Evolutionary conservation across 495 filamentous ascomycete species (phyloP).

Genomic region (Filosporella fistucella): DNA sequence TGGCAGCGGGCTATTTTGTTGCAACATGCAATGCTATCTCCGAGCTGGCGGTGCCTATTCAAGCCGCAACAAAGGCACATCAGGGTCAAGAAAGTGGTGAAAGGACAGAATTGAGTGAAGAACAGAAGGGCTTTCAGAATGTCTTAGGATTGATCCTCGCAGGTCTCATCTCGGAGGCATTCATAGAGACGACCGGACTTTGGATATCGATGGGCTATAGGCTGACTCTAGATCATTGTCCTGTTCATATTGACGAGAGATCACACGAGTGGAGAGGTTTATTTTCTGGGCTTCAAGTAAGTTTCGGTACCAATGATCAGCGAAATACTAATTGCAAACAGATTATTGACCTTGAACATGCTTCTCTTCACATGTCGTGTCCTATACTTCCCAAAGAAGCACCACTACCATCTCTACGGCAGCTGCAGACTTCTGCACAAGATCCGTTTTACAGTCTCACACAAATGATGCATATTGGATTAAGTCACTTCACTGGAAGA

Average conservation of each 20-base stretch:
- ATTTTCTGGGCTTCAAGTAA: conserved; percentile 36
- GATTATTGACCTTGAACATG: conserved; percentile 41
- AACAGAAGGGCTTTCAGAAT: conserved; percentile 28
- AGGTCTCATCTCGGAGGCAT: conserved; percentile 35
- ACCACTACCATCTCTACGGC: conserved; percentile 19
- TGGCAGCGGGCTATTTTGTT: conserved; percentile 30
- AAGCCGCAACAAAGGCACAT: background rate
- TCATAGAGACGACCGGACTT: conserved; percentile 30
- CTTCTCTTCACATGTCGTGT: conserved; percentile 38
- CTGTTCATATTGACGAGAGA: conserved; percentile 19
- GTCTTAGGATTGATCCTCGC: conserved; percentile 39
- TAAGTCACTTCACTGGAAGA: conserved; percentile 36
- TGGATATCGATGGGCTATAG: conserved; percentile 40
- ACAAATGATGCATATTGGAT: conserved; percentile 37
- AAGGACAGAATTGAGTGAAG: conserved; percentile 5
- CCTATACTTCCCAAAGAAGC: conserved; percentile 34
- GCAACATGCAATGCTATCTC: conserved; percentile 33
- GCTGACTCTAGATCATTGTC: conserved; percentile 31
- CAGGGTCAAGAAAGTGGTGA: background rate
- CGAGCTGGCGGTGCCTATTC: conserved; percentile 26
- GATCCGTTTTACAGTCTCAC: conserved; percentile 33
- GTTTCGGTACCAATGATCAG: background rate
- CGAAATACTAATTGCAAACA: conserved; percentile 4
- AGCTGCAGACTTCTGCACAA: conserved; percentile 27
- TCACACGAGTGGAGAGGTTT: conserved; percentile 31